Evolutionary conservation across 179 eudicot species (phyloP), one percentile per base, ranked within the genome.

Genomic region (Amaranthus tricolor): DNA sequence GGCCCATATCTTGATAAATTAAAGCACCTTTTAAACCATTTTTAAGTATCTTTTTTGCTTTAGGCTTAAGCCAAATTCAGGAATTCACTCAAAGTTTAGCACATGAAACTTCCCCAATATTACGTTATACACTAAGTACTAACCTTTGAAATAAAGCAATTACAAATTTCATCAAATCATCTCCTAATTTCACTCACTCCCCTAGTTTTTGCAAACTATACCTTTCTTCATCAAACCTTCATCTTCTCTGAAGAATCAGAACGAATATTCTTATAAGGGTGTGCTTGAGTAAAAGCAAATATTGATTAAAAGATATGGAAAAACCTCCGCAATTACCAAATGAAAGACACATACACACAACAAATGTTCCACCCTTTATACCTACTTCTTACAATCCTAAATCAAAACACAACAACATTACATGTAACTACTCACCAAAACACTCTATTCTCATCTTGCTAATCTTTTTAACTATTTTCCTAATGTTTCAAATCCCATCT

Each of bases 401-500:
- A 56, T 59, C 64, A 48, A 82, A 82, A 40, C 81, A 17, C 49
- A 76, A 71, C 15, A 60, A n/a, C 59, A 9, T 71, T 5, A 4
- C 51, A 5, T 19, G 63, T 3, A 77, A 59, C 63, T 80, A 71
- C 76, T 77, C 94, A 16, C 80, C 86, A 17, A 82, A 85, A 62
- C 77, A 83, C 69, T 86, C 84, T 4, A 49, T 87, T 49, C 50
- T 73, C 82, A 58, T 87, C 66, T 17, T 86, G 13, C 64, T 76
- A 45, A 63, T 65, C 1, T 79, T 80, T 14, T 73, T 74, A 65
- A 31, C 72, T 52, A 68, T 91, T 45, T 88, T 88, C 74, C 17
- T 82, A 69, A 66, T 91, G 78, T 82, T 88, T 65, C 87, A 89
- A 64, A 77, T 82, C 72, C 79, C 84, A 24, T 72, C 82, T 31